Base-by-base conservation (phyloP, 371 early-diverging fungal genomes). In the Dichotomocladium elegans region DNA sequence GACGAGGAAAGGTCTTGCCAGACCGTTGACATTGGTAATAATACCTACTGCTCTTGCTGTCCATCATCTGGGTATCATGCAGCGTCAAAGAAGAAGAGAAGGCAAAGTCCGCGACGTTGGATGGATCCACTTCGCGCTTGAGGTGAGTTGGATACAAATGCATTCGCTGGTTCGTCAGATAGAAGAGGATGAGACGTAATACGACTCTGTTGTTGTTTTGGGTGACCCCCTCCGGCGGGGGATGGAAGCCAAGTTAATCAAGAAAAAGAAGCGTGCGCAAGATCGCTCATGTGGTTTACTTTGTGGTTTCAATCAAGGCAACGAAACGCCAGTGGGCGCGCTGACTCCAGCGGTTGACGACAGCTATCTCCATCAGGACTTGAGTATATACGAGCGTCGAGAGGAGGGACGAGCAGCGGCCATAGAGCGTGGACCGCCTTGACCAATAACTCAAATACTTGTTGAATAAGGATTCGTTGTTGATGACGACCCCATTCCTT, bases 321-420 rank as follows among this genome's bases (percentile, higher is more conserved):
- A 93, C 79, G 9, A 81, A 74, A 30, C 78, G 72, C 86, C 88
- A 88, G 48, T 86, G 81, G 33, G 71, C 65, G 52, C 79, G 70
- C 44, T 80, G 70, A 12, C 90, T 87, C 58, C 80, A 74, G 55
- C 79, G 74, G 56, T 91, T 91, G 10, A 70, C 70, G 8, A 89
- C 84, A 4, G 79, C 74, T 95, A 95, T 94, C 69, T 96, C 97
- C 41, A 84, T 61, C 41, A 94, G 65, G 17, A 90, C 91, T 58
- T 94, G 90, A 15, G 85, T 82, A 61, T 86, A 83, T 55, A 89
- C 81, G 42, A 92, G 70, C 2, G 90, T 57, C 14, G 92, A 87
- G 46, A 94, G 61, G 6, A 82, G 30, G 25, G 81, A 70, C 1
- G 92, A 79, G 7, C 86, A 67, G 1, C 64, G 41, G 28, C 78